A percentile compares a stretch with the other conserved stretches of the same genome.
These are phyloP conservation scores for Trametes cingulata DNA, from an alignment of 768 basidiomycete genomes.

Conservation along the genomic window DNA sequence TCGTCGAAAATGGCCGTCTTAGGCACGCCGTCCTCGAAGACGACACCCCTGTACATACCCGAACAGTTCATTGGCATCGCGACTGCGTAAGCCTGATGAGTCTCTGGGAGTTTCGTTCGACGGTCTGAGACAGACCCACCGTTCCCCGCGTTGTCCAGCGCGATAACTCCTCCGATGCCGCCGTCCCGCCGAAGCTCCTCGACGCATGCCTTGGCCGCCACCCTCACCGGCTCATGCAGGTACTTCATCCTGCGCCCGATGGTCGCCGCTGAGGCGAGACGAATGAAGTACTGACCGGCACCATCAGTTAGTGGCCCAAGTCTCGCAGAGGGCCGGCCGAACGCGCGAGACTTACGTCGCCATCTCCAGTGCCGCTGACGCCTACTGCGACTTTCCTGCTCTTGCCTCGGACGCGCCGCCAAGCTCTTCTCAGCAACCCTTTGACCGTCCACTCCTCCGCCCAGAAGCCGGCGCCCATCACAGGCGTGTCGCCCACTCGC, in stretches of 20 bases:
- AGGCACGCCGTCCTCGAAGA: slow-evolving; percentile 65
- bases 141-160: slow-evolving; percentile 67
- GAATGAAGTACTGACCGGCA: slow-evolving; percentile 67
- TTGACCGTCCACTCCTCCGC: slow-evolving; percentile 69
- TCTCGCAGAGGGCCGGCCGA: not conserved
- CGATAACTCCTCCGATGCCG: slow-evolving; percentile 76
- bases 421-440: slow-evolving; percentile 37
- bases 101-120: not conserved
- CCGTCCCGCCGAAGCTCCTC: slow-evolving; percentile 58
- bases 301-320: not conserved
- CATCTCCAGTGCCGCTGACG: slow-evolving; percentile 83
- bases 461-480: slow-evolving; percentile 81
- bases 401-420: slow-evolving; percentile 42
- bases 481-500: slow-evolving; percentile 80
- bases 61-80: slow-evolving; percentile 72
- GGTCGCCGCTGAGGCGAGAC: slow-evolving; percentile 63
- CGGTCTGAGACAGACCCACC: slow-evolving; percentile 40
- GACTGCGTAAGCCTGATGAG: slow-evolving; percentile 36
- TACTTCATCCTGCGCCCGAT: slow-evolving; percentile 68
- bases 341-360: slow-evolving; percentile 55
- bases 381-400: slow-evolving; percentile 52
- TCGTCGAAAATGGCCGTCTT: slow-evolving; percentile 79
- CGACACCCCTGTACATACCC: slow-evolving; percentile 83
- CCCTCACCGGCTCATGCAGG: slow-evolving; percentile 52
- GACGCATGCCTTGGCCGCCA: slow-evolving; percentile 57